phyloP scores from a whole-genome alignment of 805 yeast genomes.

The Candida qinlingensis region DNA sequence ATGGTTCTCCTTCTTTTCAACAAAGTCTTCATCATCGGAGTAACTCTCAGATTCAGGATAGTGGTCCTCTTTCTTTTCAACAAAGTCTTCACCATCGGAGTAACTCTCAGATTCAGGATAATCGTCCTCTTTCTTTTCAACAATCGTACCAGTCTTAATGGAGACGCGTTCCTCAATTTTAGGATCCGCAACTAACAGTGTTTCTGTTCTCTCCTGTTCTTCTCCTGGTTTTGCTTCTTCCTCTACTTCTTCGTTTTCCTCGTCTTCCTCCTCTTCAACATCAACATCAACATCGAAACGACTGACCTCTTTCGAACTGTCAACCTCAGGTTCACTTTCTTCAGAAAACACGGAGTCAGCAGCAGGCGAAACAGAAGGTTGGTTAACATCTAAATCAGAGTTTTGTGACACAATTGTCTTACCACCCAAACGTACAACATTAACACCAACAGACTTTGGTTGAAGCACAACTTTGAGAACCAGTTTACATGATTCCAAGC shows the following conservation, averaged over 20 bases:
- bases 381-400: not conserved
- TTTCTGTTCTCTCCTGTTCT: too few species aligned
- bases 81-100: too few species aligned
- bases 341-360: not conserved
- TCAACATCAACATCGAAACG: not conserved
- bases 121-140: not conserved
- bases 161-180: too few species aligned
- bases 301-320: not conserved
- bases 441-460: not conserved
- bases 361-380: not conserved
- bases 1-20: too few species aligned
- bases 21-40: too few species aligned
- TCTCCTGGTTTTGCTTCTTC: too few species aligned
- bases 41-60: too few species aligned
- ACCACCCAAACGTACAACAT: not conserved
- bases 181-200: too few species aligned
- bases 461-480: not conserved
- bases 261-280: not conserved
- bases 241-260: not conserved
- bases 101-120: not conserved
- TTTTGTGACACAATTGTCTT: not conserved
- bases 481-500: constrained; percentile 4
- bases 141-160: too few species aligned
- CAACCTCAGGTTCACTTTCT: not conserved
- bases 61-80: too few species aligned